phyloP scores from a whole-genome alignment of 1,284 basidiomycete genomes.

The Vanrija sp. region DNA sequence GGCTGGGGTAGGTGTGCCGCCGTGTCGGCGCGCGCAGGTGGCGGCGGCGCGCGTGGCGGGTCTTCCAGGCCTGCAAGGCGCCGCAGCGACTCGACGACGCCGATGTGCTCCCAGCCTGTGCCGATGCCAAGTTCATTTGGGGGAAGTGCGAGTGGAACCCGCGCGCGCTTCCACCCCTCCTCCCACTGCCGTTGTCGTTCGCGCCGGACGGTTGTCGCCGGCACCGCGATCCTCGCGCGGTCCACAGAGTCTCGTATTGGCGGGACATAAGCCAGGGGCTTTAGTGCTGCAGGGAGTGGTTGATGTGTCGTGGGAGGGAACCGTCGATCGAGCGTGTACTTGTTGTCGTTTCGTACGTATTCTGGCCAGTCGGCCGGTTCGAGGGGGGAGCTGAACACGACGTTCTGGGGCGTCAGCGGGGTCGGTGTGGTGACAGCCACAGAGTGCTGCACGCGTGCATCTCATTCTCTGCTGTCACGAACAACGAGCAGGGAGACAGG shows the following conservation, averaged over 20 bases:
- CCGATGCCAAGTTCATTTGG: not conserved
- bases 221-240: not conserved
- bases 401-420: constrained; percentile 8
- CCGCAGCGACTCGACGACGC: constrained; percentile 18
- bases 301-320: constrained; percentile 9
- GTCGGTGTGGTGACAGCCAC: not conserved
- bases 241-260: not conserved
- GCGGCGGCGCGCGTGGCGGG: not conserved
- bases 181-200: constrained; percentile 1
- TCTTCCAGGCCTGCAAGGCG: constrained; percentile 20
- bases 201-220: not conserved
- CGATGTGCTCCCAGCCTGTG: constrained; percentile 14
- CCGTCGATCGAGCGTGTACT: not conserved
- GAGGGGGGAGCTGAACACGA: constrained; percentile 6
- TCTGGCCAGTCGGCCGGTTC: not conserved
- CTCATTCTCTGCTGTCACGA: too few relatives aligned
- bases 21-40: not conserved
- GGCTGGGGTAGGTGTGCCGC: not conserved
- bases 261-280: not conserved
- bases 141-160: constrained; percentile 25
- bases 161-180: constrained; percentile 2
- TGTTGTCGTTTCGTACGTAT: not conserved
- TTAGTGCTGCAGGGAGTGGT: constrained; percentile 5
- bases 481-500: too few relatives aligned
- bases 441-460: not conserved